These are phyloP conservation scores for Bipolaris gigantea DNA, from an alignment of 2,329 filamentous ascomycete species.

Conservation along the genomic window DNA sequence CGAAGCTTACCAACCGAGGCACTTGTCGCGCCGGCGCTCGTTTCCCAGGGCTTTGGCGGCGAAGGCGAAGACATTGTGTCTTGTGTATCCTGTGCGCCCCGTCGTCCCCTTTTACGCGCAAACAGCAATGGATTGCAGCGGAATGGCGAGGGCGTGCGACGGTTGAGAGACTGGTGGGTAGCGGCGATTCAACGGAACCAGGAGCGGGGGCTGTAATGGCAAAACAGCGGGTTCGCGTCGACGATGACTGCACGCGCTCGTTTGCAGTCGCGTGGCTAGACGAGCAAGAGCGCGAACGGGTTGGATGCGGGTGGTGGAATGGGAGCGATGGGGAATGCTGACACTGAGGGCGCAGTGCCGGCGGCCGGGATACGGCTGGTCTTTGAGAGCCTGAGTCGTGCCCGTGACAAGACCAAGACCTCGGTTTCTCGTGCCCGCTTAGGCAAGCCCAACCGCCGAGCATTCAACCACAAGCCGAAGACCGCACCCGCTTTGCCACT, in stretches of 20 bases:
- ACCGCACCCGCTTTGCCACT: constrained; percentile 4
- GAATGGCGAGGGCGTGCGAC: constrained; percentile 9
- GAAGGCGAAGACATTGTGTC: constrained; percentile 64
- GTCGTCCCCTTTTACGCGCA: constrained; percentile 29
- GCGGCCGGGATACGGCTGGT: constrained; percentile 22
- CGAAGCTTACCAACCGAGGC: constrained; percentile 43
- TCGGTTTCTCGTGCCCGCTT: constrained; percentile 28
- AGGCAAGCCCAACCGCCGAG: constrained; percentile 23
- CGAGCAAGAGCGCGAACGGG: not conserved
- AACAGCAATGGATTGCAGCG: not conserved
- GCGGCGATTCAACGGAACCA: constrained; percentile 7
- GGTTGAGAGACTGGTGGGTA: constrained; percentile 9
- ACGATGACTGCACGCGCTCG: constrained; percentile 2
- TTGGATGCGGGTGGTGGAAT: not conserved
- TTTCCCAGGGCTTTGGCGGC: constrained; percentile 97
- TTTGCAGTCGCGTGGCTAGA: not conserved
- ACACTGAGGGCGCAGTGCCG: not conserved
- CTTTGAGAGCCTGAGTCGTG: constrained; percentile 24
- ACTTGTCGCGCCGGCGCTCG: constrained; percentile 62
- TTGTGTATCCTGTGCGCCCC: constrained; percentile 8
- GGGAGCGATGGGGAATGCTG: not conserved
- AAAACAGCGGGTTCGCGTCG: constrained; percentile 19
- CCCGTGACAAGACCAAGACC: constrained; percentile 15
- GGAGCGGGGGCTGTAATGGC: constrained; percentile 2
- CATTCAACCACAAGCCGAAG: constrained; percentile 14